A percentile compares a stretch with the other conserved stretches of the same genome.
Conservation (phyloP, 2,329 filamentous ascomycete genomes). For the Penicillium sp. region DNA sequence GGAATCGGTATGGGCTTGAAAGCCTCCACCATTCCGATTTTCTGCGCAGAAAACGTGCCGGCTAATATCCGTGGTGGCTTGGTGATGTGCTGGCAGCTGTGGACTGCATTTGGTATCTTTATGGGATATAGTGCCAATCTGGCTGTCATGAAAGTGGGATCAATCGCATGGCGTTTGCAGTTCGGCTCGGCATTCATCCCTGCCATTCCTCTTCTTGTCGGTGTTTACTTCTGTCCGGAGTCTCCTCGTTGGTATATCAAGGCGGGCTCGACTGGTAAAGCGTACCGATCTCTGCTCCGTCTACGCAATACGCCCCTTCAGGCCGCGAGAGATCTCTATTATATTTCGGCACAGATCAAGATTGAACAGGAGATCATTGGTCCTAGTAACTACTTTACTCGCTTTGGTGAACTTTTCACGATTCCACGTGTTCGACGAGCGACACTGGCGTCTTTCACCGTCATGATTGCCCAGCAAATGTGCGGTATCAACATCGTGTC, state of each 20-base stretch:
- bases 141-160: constrained; percentile 58
- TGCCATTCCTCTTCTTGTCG: constrained; percentile 54
- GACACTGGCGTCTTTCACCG: constrained; percentile 70
- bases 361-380: constrained; percentile 44
- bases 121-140: constrained; percentile 66
- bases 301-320: constrained; percentile 24
- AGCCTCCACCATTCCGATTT: constrained; percentile 56
- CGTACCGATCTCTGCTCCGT: constrained; percentile 17
- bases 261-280: constrained; percentile 12
- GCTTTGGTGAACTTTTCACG: constrained; percentile 55
- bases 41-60: constrained; percentile 56
- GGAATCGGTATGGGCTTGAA: constrained; percentile 63
- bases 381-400: constrained; percentile 58
- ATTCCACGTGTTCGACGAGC: constrained; percentile 56
- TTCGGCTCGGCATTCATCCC: constrained; percentile 65
- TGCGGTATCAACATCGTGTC: constrained; percentile 61
- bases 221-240: constrained; percentile 29
- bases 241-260: constrained; percentile 31
- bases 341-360: constrained; percentile 55
- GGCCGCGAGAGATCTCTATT: constrained; percentile 64
- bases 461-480: constrained; percentile 77
- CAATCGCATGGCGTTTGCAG: constrained; percentile 63
- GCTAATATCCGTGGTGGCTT: constrained; percentile 55
- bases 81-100: constrained; percentile 56
- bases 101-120: constrained; percentile 44